These are phyloP conservation scores for Talaromyces adpressus DNA, from an alignment of 495 filamentous ascomycete species.

Conservation along the genomic window DNA sequence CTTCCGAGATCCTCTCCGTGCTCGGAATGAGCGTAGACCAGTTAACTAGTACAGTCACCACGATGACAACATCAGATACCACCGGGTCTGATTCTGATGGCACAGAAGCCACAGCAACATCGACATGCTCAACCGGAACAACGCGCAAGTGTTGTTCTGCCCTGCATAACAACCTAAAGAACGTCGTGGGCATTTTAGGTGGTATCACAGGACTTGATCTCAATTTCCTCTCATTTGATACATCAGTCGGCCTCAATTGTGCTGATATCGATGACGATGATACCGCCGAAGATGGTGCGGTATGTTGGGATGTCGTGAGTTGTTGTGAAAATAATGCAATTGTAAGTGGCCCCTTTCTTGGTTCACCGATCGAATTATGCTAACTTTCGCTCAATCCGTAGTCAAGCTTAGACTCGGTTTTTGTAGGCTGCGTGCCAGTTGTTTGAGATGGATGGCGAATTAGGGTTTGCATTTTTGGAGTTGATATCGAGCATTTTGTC, in stretches of 20 bases:
- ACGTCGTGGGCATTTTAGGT: not conserved
- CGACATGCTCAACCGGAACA: not conserved
- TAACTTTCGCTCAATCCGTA: not conserved
- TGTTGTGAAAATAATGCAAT: not conserved
- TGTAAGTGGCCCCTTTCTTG: not conserved
- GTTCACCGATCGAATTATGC: not conserved
- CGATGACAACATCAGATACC: not conserved
- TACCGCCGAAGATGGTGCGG: not conserved
- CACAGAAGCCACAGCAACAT: not conserved
- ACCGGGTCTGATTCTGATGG: not conserved
- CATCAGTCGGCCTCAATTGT: not conserved
- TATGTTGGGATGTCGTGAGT: conserved; percentile 4
- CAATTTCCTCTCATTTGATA: not conserved
- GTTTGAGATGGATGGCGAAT: not conserved
- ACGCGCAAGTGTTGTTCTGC: conserved; percentile 3
- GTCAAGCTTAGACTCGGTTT: not conserved
- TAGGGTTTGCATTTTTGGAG: conserved; percentile 3
- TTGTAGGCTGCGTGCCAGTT: not conserved
- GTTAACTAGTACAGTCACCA: not conserved
- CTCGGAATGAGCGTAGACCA: not conserved
- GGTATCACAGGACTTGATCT: not conserved
- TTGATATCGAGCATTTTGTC: not conserved
- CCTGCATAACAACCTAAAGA: not conserved
- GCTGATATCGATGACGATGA: conserved; percentile 1
- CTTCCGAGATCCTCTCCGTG: not conserved